These are phyloP conservation scores for Fusarium nygamai DNA, from an alignment of 2,329 filamentous ascomycete genomes.

Conservation along the genomic window DNA sequence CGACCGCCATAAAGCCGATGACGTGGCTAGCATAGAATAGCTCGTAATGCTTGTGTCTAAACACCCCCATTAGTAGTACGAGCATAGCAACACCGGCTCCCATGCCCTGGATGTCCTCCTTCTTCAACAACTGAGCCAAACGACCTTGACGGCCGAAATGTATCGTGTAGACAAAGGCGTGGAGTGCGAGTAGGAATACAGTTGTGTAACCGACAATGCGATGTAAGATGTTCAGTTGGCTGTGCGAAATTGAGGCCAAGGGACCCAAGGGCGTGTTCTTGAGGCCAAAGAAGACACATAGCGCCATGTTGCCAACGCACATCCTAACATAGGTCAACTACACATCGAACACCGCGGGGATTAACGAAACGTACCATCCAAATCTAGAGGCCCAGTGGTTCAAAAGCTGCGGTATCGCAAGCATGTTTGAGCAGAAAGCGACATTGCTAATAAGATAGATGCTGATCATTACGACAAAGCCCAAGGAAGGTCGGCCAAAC, in stretches of 20 bases:
- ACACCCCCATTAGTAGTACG: constrained; percentile 48
- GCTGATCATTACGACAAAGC: not conserved
- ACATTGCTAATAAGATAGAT: not conserved
- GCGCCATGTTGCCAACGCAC: constrained; percentile 51
- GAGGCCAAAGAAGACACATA: constrained; percentile 58
- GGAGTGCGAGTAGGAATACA: constrained; percentile 49
- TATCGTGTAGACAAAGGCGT: constrained; percentile 48
- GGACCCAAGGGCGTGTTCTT: constrained; percentile 59
- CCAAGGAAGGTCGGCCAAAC: not conserved
- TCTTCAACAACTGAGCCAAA: not conserved
- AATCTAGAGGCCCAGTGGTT: constrained; percentile 30
- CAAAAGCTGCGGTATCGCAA: not conserved
- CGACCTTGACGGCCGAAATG: constrained; percentile 42
- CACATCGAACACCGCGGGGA: fast-evolving
- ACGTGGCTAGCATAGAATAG: constrained; percentile 59
- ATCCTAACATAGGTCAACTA: constrained; percentile 51
- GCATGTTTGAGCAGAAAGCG: not conserved
- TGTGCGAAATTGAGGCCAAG: constrained; percentile 47
- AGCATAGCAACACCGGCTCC: constrained; percentile 51
- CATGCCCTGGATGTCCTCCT: constrained; percentile 15
- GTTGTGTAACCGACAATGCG: constrained; percentile 56
- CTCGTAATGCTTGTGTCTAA: constrained; percentile 55
- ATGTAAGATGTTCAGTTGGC: constrained; percentile 59
- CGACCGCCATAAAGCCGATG: constrained; percentile 51
- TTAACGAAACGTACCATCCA: constrained; percentile 27